These are phyloP conservation scores for Pseudogymnoascus pannorum DNA, from an alignment of 2,329 filamentous ascomycete species.

Conservation along the genomic window DNA sequence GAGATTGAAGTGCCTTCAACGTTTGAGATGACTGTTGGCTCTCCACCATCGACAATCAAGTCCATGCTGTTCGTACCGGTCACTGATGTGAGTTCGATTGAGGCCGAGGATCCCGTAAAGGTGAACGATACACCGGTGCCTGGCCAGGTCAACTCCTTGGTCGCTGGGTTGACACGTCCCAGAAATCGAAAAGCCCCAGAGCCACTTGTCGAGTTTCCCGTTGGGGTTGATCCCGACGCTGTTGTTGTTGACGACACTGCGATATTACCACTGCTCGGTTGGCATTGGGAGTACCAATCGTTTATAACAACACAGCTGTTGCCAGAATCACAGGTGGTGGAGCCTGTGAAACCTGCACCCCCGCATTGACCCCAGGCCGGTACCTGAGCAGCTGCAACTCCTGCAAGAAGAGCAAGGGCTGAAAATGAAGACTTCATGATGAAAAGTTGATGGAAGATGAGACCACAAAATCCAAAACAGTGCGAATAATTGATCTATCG, in stretches of 20 bases:
- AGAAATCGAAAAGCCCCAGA: slow-evolving; percentile 25
- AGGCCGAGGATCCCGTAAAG: slow-evolving; percentile 29
- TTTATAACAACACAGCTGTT: slow-evolving; percentile 18
- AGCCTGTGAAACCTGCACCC: slow-evolving; percentile 25
- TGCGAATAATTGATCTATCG: background rate
- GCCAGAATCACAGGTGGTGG: slow-evolving; percentile 23
- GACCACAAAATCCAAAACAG: background rate
- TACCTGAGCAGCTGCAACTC: slow-evolving; percentile 10
- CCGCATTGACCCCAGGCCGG: slow-evolving; percentile 29
- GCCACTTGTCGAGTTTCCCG: background rate
- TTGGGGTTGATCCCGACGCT: background rate
- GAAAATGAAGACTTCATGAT: background rate
- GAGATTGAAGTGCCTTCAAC: slow-evolving; percentile 27
- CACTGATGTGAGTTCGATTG: slow-evolving; percentile 28
- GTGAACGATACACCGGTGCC: slow-evolving; percentile 33
- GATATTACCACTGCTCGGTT: background rate
- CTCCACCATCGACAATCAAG: slow-evolving; percentile 30
- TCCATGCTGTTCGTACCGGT: slow-evolving; percentile 30
- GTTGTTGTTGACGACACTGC: background rate
- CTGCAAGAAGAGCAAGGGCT: background rate
- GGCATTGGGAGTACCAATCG: slow-evolving; percentile 15
- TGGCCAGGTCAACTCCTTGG: slow-evolving; percentile 38
- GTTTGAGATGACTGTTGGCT: slow-evolving; percentile 24
- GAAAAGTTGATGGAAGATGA: background rate
- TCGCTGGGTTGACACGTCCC: slow-evolving; percentile 37